Evolutionary conservation across 208 protist genomes (phyloP).

Genomic region (Leishmania gerbilli): DNA sequence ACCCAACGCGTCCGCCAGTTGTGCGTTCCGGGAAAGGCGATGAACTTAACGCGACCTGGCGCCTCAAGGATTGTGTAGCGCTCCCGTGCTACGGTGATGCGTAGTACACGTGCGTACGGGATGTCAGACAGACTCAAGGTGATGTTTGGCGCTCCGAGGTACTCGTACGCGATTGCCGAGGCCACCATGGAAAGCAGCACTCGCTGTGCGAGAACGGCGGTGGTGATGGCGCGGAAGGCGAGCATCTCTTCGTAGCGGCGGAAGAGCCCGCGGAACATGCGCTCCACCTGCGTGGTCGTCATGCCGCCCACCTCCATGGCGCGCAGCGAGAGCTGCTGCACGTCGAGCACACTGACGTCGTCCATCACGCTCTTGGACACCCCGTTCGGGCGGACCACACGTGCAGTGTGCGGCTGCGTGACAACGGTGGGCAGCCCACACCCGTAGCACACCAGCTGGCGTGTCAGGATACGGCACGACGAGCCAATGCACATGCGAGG

Average conservation of each 20-base stretch:
- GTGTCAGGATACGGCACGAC: conserved; percentile 53
- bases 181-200: conserved; percentile 65
- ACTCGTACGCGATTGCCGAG: conserved; percentile 67
- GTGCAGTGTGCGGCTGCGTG: conserved; percentile 59
- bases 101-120: conserved; percentile 67
- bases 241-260: conserved; percentile 50
- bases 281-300: conserved; percentile 41
- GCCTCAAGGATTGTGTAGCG: conserved; percentile 75
- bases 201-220: conserved; percentile 36
- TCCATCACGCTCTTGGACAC: conserved; percentile 11
- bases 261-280: conserved; percentile 52
- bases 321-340: conserved; percentile 36
- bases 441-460: conserved; percentile 36
- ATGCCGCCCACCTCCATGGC: conserved; percentile 34
- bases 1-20: conserved; percentile 71
- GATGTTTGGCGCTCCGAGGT: conserved; percentile 55
- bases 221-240: conserved; percentile 44
- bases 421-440: conserved; percentile 69
- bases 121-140: conserved; percentile 67
- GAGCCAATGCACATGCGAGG: conserved; percentile 60
- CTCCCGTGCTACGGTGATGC: conserved; percentile 34
- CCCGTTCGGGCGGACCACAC: conserved; percentile 38
- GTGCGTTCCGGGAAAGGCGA: conserved; percentile 83
- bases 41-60: conserved; percentile 68
- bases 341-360: conserved; percentile 38